These are phyloP conservation scores for Myxozyma geophila DNA, from an alignment of 805 yeast genomes.

Conservation along the genomic window DNA sequence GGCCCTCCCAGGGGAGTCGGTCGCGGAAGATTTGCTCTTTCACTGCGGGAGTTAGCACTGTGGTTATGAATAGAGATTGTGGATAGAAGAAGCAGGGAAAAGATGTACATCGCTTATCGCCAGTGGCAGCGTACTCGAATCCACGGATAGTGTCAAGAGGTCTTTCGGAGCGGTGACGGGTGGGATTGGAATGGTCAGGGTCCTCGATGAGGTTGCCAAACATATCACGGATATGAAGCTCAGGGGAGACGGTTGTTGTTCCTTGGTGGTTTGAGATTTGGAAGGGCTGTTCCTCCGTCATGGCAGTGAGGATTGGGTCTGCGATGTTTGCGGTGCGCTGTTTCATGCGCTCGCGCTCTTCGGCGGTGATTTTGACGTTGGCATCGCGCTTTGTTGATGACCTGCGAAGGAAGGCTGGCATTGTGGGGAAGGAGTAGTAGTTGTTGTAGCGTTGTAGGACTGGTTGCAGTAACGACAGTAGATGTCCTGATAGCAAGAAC, in stretches of 20 bases:
- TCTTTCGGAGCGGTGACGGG: slow-evolving; percentile 90
- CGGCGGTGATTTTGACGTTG: slow-evolving; percentile 21
- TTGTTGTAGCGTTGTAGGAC: not conserved
- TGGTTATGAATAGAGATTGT: not conserved
- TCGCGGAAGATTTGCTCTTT: slow-evolving; percentile 48
- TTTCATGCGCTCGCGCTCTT: slow-evolving; percentile 30
- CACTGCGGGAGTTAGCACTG: slow-evolving; percentile 6
- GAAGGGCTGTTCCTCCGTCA: slow-evolving; percentile 94
- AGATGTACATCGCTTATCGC: slow-evolving; percentile 55
- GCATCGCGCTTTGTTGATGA: slow-evolving; percentile 21
- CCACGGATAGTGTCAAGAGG: slow-evolving; percentile 94
- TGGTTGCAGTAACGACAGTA: not conserved
- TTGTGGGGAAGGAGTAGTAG: not conserved
- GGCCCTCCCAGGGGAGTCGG: slow-evolving; percentile 43
- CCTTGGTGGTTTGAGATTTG: slow-evolving; percentile 57
- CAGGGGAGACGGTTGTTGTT: slow-evolving; percentile 54
- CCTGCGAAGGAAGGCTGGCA: slow-evolving; percentile 24
- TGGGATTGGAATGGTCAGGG: slow-evolving; percentile 91
- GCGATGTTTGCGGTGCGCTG: slow-evolving; percentile 33
- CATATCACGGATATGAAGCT: slow-evolving; percentile 69
- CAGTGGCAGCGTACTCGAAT: slow-evolving; percentile 92
- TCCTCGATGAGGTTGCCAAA: slow-evolving; percentile 80
- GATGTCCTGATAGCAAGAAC: too few relatives aligned
- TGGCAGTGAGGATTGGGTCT: slow-evolving; percentile 92
- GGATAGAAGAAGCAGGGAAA: not conserved